Percentiles rank a stretch among this genome's conserved stretches.
These are phyloP conservation scores for Jasminum sambac DNA, from an alignment of 257 asterid genomes.

Conservation along the genomic window DNA sequence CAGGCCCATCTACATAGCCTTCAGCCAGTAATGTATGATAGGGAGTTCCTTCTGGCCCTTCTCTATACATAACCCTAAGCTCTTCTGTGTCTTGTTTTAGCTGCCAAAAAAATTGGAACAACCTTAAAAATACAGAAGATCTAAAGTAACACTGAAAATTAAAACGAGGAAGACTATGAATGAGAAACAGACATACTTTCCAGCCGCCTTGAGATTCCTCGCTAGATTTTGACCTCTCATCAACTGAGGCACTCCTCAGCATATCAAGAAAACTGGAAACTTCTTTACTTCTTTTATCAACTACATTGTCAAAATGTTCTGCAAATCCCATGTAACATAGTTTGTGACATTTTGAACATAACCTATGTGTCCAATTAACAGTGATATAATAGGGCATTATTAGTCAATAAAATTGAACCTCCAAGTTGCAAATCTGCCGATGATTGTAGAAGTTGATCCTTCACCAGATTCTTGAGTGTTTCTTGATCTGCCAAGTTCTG, in stretches of 20 bases:
- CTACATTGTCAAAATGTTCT: constrained; percentile 51
- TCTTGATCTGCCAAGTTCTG: constrained; percentile 47
- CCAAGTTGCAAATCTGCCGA: constrained; percentile 21
- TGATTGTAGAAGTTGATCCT: constrained; percentile 57
- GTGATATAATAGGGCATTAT: constrained; percentile 9
- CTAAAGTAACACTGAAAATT: neutral
- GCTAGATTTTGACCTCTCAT: constrained; percentile 41
- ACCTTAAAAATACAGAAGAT: neutral
- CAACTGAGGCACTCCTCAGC: constrained; percentile 72
- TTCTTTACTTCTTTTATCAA: constrained; percentile 68
- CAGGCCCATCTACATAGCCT: constrained; percentile 90
- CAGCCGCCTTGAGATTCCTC: constrained; percentile 49
- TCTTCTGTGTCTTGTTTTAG: constrained; percentile 85
- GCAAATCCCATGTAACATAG: constrained; percentile 27
- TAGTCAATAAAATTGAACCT: constrained; percentile 31
- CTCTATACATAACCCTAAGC: constrained; percentile 86
- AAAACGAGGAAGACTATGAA: constrained; percentile 9
- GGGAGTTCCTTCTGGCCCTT: constrained; percentile 90
- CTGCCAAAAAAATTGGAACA: constrained; percentile 38
- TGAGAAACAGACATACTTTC: constrained; percentile 58
- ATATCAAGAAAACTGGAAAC: constrained; percentile 60
- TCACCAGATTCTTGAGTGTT: constrained; percentile 50
- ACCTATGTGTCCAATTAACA: neutral
- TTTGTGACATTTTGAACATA: neutral
- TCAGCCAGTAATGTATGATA: constrained; percentile 79